Conservation (phyloP, 306 rosid species). For the Malus sylvestris region DNA sequence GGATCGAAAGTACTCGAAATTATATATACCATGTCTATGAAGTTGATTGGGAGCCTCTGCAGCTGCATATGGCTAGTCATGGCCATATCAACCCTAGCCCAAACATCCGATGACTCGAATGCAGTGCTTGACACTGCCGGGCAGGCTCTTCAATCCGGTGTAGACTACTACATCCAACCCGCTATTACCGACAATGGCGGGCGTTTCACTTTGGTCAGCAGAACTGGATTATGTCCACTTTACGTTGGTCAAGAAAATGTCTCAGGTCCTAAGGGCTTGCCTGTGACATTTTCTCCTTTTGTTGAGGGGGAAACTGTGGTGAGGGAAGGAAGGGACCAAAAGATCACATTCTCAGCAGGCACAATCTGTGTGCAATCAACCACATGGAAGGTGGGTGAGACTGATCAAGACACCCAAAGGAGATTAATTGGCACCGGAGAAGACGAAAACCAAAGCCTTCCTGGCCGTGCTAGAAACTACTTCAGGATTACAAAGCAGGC, state of each 20-base stretch:
- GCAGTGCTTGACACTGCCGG: constrained; percentile 45
- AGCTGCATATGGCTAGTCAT: constrained; percentile 17
- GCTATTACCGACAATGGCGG: constrained; percentile 55
- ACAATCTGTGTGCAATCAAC: constrained; percentile 24
- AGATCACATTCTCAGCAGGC: constrained; percentile 22
- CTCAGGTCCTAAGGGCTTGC: constrained; percentile 16
- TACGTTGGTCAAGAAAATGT: constrained; percentile 40
- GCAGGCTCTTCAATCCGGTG: constrained; percentile 27
- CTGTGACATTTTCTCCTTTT: constrained; percentile 36
- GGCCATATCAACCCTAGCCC: constrained; percentile 21
- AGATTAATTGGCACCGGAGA: constrained; percentile 26
- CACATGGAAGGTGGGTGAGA: constrained; percentile 34
- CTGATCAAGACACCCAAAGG: constrained; percentile 10
- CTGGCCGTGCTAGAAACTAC: neutral
- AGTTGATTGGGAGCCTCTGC: constrained; percentile 10
- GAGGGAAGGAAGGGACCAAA: constrained; percentile 28
- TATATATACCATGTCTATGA: neutral
- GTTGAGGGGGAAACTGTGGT: constrained; percentile 22
- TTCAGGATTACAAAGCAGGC: constrained; percentile 20
- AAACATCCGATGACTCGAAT: constrained; percentile 1
- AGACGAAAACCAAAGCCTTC: neutral
- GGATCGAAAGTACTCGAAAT: neutral
- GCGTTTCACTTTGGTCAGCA: constrained; percentile 30
- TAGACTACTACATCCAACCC: constrained; percentile 50
- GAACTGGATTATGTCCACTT: constrained; percentile 26